Evolutionary conservation across 495 filamentous ascomycete species (phyloP).

Genomic region (Pyrenopolyporus hunteri): DNA sequence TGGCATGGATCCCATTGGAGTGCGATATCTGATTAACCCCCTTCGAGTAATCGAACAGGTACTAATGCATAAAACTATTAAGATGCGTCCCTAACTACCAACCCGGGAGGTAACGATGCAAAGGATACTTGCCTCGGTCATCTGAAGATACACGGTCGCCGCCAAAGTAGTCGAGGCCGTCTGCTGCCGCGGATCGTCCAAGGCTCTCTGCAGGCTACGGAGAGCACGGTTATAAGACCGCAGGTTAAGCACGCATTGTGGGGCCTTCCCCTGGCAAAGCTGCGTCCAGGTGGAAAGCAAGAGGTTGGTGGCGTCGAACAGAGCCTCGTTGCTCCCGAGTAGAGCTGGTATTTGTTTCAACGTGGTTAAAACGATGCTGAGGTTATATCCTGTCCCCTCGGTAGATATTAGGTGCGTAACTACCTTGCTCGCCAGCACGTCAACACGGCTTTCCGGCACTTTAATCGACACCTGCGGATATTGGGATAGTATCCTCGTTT

Average conservation of each 20-base stretch:
- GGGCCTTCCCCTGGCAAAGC: conserved; percentile 5
- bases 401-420: conserved; percentile 8
- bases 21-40: conserved; percentile 22
- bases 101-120: too few relatives aligned
- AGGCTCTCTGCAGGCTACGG: conserved; percentile 20
- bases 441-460: neutral
- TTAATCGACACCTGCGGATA: conserved; percentile 8
- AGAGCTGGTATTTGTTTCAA: conserved; percentile 12
- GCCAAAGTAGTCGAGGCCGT: conserved; percentile 20
- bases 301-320: conserved; percentile 27
- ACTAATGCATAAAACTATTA: conserved; percentile 5
- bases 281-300: conserved; percentile 22
- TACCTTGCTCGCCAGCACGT: conserved; percentile 13
- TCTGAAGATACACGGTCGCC: conserved; percentile 25
- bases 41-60: conserved; percentile 12
- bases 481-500: conserved; percentile 4
- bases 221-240: conserved; percentile 17
- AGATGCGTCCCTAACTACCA: neutral
- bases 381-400: conserved; percentile 25
- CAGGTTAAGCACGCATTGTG: conserved; percentile 12
- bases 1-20: conserved; percentile 21
- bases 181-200: conserved; percentile 18
- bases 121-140: conserved; percentile 5
- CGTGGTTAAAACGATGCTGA: conserved; percentile 15
- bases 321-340: conserved; percentile 17